These are phyloP conservation scores for Sclerotinia spermophila DNA, from an alignment of 2,329 filamentous ascomycete genomes.

Conservation along the genomic window DNA sequence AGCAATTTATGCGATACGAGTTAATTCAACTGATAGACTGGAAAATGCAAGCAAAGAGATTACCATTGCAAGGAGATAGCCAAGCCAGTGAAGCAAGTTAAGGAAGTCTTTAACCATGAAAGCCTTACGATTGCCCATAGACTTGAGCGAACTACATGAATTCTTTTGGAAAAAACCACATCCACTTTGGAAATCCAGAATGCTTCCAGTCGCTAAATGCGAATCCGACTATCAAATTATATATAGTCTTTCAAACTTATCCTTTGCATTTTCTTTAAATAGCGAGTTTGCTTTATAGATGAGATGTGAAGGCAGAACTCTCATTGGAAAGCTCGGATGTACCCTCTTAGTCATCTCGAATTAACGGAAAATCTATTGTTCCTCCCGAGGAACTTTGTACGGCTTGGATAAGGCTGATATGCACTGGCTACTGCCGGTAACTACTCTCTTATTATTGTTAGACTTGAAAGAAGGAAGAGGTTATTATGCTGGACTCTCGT, in stretches of 20 bases:
- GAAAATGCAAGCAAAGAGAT: background rate
- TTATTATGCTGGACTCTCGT: background rate
- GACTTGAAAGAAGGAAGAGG: background rate
- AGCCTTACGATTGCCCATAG: too few relatives aligned
- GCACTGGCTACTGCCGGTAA: background rate
- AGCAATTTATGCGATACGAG: background rate
- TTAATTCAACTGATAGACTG: background rate
- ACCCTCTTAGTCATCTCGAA: background rate
- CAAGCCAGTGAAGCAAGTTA: background rate
- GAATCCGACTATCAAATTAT: too few relatives aligned
- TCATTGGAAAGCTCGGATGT: too few relatives aligned
- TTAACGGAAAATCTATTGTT: background rate
- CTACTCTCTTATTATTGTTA: background rate
- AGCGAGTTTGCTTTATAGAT: too few relatives aligned
- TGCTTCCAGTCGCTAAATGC: too few relatives aligned
- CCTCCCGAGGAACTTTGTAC: background rate
- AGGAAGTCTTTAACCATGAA: background rate
- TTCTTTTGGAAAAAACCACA: too few relatives aligned
- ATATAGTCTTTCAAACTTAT: too few relatives aligned
- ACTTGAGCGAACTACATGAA: too few relatives aligned
- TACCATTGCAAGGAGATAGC: background rate
- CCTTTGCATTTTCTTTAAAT: too few relatives aligned
- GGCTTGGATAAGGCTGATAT: background rate
- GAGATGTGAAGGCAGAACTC: background rate
- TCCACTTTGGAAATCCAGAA: too few relatives aligned